Evolutionary conservation across 129 eudicot genomes (phyloP).

Genomic region (Solidago caesia): DNA sequence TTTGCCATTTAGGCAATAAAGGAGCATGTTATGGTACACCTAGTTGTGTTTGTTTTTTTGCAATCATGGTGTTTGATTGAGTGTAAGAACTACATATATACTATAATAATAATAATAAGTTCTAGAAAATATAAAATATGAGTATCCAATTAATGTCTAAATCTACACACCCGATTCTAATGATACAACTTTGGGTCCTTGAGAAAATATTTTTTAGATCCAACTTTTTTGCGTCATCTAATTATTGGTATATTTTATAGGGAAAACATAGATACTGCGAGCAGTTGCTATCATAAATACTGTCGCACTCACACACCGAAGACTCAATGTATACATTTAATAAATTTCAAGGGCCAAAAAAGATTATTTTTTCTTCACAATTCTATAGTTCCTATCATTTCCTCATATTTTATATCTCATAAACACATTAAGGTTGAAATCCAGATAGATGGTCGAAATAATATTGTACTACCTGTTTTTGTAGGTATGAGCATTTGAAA

Average conservation of each 20-base stretch:
- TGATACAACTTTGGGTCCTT: background rate
- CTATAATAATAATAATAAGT: slow-evolving; percentile 1
- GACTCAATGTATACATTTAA: no score
- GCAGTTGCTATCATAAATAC: no score
- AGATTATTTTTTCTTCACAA: no score
- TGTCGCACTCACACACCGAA: no score
- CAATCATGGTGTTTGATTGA: slow-evolving; percentile 31
- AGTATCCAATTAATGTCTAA: slow-evolving; percentile 30
- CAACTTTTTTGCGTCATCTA: background rate
- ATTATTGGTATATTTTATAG: background rate
- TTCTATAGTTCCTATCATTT: no score
- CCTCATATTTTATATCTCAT: background rate
- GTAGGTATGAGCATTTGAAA: background rate
- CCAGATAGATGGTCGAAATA: background rate
- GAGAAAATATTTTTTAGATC: background rate
- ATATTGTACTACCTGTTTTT: background rate
- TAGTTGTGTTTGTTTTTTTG: slow-evolving; percentile 36
- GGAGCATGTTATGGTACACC: slow-evolving; percentile 32
- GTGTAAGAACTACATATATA: slow-evolving; percentile 19
- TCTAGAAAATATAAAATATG: slow-evolving; percentile 7
- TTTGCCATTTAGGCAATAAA: slow-evolving; percentile 27
- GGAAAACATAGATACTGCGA: no score
- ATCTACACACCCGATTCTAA: slow-evolving; percentile 17
- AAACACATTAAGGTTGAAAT: no score
- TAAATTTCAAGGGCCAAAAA: no score